Evolutionary conservation across 2,329 filamentous ascomycete species (phyloP).

Genomic region (Ramularia endophylla): DNA sequence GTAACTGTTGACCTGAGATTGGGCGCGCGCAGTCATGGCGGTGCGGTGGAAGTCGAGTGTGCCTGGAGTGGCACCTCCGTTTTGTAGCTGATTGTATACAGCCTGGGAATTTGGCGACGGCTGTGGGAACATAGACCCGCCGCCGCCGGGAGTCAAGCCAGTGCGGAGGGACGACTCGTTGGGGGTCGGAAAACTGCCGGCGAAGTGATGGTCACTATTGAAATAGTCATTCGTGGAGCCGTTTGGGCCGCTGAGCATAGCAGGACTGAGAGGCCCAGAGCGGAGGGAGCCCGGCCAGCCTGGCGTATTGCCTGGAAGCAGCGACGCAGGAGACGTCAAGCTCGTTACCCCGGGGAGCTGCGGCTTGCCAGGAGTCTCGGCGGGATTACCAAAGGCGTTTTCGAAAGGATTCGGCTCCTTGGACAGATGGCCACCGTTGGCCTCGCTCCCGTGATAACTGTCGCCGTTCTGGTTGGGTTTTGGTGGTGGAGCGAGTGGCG

Average conservation of each 20-base stretch:
- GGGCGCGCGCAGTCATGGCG: conserved; percentile 72
- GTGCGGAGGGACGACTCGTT: conserved; percentile 94
- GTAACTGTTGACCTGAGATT: conserved; percentile 41
- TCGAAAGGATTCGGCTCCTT: conserved; percentile 96
- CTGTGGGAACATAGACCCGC: conserved; percentile 94
- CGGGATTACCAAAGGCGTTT: conserved; percentile 71
- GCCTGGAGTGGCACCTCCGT: conserved; percentile 77
- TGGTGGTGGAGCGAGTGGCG: conserved; percentile 49
- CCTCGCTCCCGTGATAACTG: conserved; percentile 45
- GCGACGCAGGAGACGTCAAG: conserved; percentile 81
- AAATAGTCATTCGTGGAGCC: conserved; percentile 78
- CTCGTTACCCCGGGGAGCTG: conserved; percentile 85
- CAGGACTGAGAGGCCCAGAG: conserved; percentile 89
- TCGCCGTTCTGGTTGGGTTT: conserved; percentile 40
- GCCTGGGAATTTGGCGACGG: conserved; percentile 82
- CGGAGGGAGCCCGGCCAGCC: conserved; percentile 85
- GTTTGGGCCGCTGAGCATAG: conserved; percentile 84
- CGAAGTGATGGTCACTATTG: conserved; percentile 62
- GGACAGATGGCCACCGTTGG: conserved; percentile 48
- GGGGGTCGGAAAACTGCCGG: conserved; percentile 83
- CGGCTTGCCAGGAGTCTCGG: conserved; percentile 73
- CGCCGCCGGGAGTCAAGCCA: conserved; percentile 87
- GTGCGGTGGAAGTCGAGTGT: conserved; percentile 94
- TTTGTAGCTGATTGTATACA: conserved; percentile 71
- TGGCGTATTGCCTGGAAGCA: conserved; percentile 66